Percentiles rank a stretch among this genome's conserved stretches.
Evolutionary conservation across 805 yeast species (phyloP).

Genomic region (Cyberlindnera saturnus): DNA sequence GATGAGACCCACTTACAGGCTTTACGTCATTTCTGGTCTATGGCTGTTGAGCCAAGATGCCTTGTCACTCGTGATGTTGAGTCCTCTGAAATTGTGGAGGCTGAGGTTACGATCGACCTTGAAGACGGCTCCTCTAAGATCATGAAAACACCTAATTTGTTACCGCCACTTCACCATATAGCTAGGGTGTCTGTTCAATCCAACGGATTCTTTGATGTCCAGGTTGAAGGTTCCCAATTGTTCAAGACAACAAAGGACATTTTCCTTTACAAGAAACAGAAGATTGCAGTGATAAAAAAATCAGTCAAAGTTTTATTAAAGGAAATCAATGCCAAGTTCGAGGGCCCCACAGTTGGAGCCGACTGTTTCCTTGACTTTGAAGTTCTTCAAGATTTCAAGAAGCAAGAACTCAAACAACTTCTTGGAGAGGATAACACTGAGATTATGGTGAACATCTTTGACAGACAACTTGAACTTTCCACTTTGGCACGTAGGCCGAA

Average conservation of each 20-base stretch:
- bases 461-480: constrained; percentile 48
- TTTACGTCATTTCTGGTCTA: constrained; percentile 83
- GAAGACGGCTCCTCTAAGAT: constrained; percentile 32
- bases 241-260: constrained; percentile 27
- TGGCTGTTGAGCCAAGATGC: constrained; percentile 77
- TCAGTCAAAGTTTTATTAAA: constrained; percentile 26
- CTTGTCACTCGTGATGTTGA: constrained; percentile 69
- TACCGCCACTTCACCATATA: constrained; percentile 55
- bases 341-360: constrained; percentile 1
- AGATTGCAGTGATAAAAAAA: constrained; percentile 25
- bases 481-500: constrained; percentile 36
- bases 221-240: constrained; percentile 31
- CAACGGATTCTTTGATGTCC: constrained; percentile 46
- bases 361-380: constrained; percentile 9
- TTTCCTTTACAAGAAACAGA: constrained; percentile 42
- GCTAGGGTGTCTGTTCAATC: constrained; percentile 39
- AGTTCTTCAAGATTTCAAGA: constrained; percentile 12
- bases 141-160: constrained; percentile 55
- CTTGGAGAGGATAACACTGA: constrained; percentile 10
- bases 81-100: constrained; percentile 47
- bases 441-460: constrained; percentile 40
- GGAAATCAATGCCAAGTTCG: constrained; percentile 17
- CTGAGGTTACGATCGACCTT: constrained; percentile 31
- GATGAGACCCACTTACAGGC: constrained; percentile 73
- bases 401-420: constrained; percentile 13